Base-by-base conservation (phyloP, 495 filamentous ascomycete species). In the Podospora pseudopauciseta region DNA sequence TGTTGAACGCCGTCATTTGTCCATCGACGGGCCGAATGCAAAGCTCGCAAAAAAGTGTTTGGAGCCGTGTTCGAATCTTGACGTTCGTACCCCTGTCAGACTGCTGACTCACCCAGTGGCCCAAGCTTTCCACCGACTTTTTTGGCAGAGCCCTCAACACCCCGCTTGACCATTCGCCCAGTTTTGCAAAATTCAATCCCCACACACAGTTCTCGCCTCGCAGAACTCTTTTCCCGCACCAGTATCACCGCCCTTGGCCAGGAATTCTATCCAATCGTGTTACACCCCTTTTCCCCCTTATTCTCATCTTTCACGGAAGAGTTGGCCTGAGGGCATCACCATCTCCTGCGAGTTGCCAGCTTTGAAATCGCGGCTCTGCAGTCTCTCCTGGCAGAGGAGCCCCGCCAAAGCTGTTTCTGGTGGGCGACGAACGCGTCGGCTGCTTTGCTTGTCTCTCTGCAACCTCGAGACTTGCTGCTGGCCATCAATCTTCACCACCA, bases 221-320 rank as follows among this genome's bases (percentile, higher is more conserved):
- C 68, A 66, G 63, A 68, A 65, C 68, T 63, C 65, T 66, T 23
- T 23, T 49, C 70, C 49, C 28, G 49, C 72, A 60, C 73, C 76
- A 77, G 73, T 77, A 77, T 77, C 76, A 62, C 69, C 70, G 13
- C 23, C 58, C 60, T 65, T 65, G 44, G 65, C 61, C 49, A 30
- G 19, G 4, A 32, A 67, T 63, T 69, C 65, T 64, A 72, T 67
- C 75, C 76, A 78, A 77, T 78, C 30, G 71, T 60, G 71, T 76
- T 64, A 78, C 73, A 75, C 68, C 72, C 61, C 59, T 64, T 68
- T 70, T 65, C 30, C 30, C 55, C 23, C 18, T 57, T 20, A 15
- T 58, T 58, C 23, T 20, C 55, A 49, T 23, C 15, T 11, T 6
- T 58, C 18, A n/a, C 3, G 6, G 16, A 20, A 49, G 39, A 49